phyloP scores from a whole-genome alignment of 208 protist species.

The Wallacemonas sp. region DNA sequence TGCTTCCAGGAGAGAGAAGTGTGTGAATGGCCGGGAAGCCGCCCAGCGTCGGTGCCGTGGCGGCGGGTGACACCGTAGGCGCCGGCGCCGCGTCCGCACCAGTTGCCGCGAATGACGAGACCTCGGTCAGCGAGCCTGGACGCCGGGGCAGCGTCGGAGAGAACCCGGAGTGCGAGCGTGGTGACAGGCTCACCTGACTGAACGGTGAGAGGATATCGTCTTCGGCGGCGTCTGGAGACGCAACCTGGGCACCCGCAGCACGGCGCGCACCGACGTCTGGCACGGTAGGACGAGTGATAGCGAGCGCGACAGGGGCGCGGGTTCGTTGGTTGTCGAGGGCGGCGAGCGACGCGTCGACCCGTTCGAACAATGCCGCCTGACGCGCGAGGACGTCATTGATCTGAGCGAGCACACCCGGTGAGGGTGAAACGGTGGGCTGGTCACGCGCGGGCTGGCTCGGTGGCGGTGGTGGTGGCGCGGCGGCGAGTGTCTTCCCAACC shows the following conservation, averaged over 20 bases:
- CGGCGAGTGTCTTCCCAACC: background rate
- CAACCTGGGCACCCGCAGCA: too few species aligned
- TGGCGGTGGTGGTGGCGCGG: background rate
- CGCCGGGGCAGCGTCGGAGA: conserved; percentile 1
- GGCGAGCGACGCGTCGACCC: background rate
- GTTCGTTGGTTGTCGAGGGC: too few species aligned
- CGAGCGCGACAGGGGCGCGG: background rate
- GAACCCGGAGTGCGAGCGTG: background rate
- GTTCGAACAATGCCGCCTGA: background rate
- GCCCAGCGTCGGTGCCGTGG: too few species aligned
- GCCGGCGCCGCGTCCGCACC: too few species aligned
- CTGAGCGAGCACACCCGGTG: background rate
- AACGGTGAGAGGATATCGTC: conserved; percentile 1
- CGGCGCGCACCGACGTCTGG: too few species aligned
- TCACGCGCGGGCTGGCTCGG: background rate
- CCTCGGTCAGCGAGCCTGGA: too few species aligned
- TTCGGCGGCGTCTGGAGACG: background rate
- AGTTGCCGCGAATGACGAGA: too few species aligned
- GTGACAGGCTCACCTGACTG: background rate
- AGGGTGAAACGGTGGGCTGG: too few species aligned
- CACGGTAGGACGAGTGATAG: too few species aligned
- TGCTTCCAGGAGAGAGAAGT: background rate
- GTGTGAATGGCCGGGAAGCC: background rate
- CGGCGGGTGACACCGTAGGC: too few species aligned
- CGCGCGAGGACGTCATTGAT: background rate